Base-by-base conservation (phyloP, 306 rosid species). In the Fragaria nilgerrensis region DNA sequence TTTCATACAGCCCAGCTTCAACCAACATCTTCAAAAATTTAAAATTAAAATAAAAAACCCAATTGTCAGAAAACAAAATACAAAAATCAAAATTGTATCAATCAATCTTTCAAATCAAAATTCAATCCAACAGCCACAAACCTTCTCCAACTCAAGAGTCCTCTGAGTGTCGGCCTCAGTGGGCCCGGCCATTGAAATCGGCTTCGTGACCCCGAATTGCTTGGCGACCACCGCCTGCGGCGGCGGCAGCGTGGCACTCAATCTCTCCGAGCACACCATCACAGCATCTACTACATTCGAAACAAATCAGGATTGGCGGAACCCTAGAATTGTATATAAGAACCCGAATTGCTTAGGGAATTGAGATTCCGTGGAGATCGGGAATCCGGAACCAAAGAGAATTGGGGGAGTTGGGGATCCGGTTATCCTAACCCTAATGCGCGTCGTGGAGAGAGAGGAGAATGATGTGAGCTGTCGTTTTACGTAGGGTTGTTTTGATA, bases 141-240 rank as follows among this genome's bases (percentile, higher is more conserved):
- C 98, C 96, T 91, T 93, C 70, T 93, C 87, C 34, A 90, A 78
- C 71, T 88, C 84, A 16, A 34, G 41, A 77, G 78, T 86, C 61
- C 86, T 84, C 67, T 85, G 88, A 23, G 75, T 65, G 67, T 93
- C 98, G 59, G 79, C 52, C 39, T 37, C 81, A 1, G 77, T 79
- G 1, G 98, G 96, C 14, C 90, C 93, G 41, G 96, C 88, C 79
- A 20, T 72, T 25, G 96, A 89, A 72, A 90, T 82, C 3, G 98
- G 87, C 75, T 88, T 84, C 1, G 98, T 90, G 55, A 90, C 94
- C 8, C 94, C 98, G 9, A 70, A 77, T 70, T 86, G 88, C 75
- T 83, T 89, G 19, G 72, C 36, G 50, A 67, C 74, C 64, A 70
- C 76, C 48, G 41, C 71, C 49, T 77, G 81, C 23, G 77, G 65